These are phyloP conservation scores for Penicillium fuscoglaucum DNA, from an alignment of 2,329 filamentous ascomycete genomes.

Conservation along the genomic window DNA sequence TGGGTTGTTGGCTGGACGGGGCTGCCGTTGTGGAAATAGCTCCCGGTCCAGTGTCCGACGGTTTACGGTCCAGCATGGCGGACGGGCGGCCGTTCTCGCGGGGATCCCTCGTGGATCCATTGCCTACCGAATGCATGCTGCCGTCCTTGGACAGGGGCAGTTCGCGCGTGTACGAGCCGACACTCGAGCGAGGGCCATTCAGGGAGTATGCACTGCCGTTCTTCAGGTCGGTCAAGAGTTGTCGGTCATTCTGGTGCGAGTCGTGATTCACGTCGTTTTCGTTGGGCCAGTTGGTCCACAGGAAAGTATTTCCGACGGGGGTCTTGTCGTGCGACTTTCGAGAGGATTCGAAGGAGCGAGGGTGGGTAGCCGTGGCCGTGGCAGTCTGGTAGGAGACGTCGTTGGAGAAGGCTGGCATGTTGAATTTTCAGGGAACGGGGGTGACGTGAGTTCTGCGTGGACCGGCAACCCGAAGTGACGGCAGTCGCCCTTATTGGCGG, in stretches of 20 bases:
- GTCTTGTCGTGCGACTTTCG: conserved; percentile 48
- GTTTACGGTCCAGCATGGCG: conserved; percentile 32
- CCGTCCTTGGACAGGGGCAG: conserved; percentile 43
- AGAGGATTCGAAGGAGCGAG: conserved; percentile 42
- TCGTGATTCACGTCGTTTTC: conserved; percentile 43
- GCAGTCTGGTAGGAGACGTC: conserved; percentile 38
- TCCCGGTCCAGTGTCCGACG: conserved; percentile 31
- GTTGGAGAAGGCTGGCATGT: conserved; percentile 44
- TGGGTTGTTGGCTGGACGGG: conserved; percentile 28
- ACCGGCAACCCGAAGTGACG: conserved; percentile 28
- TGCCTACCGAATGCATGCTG: conserved; percentile 52
- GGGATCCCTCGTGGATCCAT: conserved; percentile 36
- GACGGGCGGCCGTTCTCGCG: conserved; percentile 33
- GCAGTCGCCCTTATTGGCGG: conserved; percentile 26
- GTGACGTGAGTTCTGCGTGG: conserved; percentile 37
- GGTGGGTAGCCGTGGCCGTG: conserved; percentile 36
- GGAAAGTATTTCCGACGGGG: conserved; percentile 47
- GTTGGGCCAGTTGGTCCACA: conserved; percentile 49
- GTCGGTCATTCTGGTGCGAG: conserved; percentile 40
- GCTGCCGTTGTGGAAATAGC: conserved; percentile 29
- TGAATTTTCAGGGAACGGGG: conserved; percentile 21
- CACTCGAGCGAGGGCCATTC: conserved; percentile 56
- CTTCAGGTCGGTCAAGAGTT: conserved; percentile 40
- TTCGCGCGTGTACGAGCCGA: conserved; percentile 46
- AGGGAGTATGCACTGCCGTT: conserved; percentile 61